These are phyloP conservation scores for Colletotrichum shisoi DNA, from an alignment of 2,329 filamentous ascomycete genomes.

Conservation along the genomic window DNA sequence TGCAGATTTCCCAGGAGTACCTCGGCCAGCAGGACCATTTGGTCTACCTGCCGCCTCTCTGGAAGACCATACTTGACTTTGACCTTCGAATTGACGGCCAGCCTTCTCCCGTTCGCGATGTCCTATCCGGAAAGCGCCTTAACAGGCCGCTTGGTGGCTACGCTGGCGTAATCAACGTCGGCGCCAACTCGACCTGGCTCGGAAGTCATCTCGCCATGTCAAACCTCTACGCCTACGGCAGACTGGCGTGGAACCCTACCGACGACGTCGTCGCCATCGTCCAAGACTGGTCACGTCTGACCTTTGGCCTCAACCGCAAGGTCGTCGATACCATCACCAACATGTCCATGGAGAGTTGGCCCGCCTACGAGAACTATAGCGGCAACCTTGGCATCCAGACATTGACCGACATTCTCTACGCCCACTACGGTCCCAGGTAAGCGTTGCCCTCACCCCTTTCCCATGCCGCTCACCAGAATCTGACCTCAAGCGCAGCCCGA, in stretches of 20 bases:
- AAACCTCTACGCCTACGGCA: slow-evolving; percentile 74
- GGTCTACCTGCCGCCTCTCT: slow-evolving; percentile 72
- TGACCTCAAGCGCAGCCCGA: slow-evolving; percentile 57
- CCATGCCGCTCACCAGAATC: background rate
- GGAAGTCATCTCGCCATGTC: slow-evolving; percentile 75
- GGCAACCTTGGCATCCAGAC: slow-evolving; percentile 76
- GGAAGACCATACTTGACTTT: slow-evolving; percentile 73
- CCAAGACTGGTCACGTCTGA: slow-evolving; percentile 72
- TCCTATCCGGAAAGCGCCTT: slow-evolving; percentile 68
- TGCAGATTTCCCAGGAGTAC: slow-evolving; percentile 74
- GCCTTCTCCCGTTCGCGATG: slow-evolving; percentile 64
- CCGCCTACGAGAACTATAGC: slow-evolving; percentile 73
- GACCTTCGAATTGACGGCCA: slow-evolving; percentile 68
- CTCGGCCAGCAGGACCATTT: slow-evolving; percentile 74
- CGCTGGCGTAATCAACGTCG: slow-evolving; percentile 73
- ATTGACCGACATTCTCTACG: slow-evolving; percentile 71
- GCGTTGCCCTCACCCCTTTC: background rate
- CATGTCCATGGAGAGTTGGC: slow-evolving; percentile 75
- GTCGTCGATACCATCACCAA: slow-evolving; percentile 67
- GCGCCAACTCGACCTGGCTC: slow-evolving; percentile 71
- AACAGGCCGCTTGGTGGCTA: slow-evolving; percentile 66
- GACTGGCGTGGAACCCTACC: slow-evolving; percentile 70
- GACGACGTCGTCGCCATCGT: slow-evolving; percentile 60
- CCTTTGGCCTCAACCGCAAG: slow-evolving; percentile 63
- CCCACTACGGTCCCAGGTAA: slow-evolving; percentile 67